Evolutionary conservation across 176 grass and related monocot genomes (phyloP).

Genomic region (Stipa capillata): DNA sequence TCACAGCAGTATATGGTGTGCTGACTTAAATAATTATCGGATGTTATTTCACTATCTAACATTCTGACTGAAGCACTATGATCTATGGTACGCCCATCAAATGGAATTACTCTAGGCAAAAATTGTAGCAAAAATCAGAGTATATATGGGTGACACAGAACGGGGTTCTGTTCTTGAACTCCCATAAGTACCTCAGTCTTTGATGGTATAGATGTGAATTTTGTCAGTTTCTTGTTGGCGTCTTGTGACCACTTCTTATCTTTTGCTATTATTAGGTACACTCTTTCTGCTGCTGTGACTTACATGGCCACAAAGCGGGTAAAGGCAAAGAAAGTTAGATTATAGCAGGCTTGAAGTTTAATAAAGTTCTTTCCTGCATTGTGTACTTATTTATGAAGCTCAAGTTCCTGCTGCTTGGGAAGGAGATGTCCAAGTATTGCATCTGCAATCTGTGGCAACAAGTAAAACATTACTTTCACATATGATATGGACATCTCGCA

Average conservation of each 20-base stretch:
- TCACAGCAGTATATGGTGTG: neutral
- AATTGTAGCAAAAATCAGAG: neutral
- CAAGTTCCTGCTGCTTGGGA: neutral
- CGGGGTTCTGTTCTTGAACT: neutral
- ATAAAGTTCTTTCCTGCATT: neutral
- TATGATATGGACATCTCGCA: neutral
- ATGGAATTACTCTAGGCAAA: slow-evolving; percentile 1
- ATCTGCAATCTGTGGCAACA: neutral
- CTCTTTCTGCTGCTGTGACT: slow-evolving; percentile 88
- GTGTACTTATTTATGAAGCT: neutral
- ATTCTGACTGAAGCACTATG: neutral
- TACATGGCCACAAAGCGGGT: slow-evolving; percentile 74
- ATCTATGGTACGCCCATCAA: neutral
- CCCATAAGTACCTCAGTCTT: neutral
- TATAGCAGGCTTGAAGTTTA: slow-evolving; percentile 17
- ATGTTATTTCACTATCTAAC: neutral
- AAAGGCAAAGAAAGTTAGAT: slow-evolving; percentile 55
- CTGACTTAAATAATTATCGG: neutral
- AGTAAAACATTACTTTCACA: neutral
- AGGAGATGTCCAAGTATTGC: neutral
- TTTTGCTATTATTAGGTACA: slow-evolving; percentile 60
- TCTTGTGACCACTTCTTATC: neutral
- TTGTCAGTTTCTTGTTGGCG: neutral
- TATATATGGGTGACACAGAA: neutral
- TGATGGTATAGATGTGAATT: neutral